These are phyloP conservation scores for Kwoniella europaea DNA, from an alignment of 768 basidiomycete genomes.

Conservation along the genomic window DNA sequence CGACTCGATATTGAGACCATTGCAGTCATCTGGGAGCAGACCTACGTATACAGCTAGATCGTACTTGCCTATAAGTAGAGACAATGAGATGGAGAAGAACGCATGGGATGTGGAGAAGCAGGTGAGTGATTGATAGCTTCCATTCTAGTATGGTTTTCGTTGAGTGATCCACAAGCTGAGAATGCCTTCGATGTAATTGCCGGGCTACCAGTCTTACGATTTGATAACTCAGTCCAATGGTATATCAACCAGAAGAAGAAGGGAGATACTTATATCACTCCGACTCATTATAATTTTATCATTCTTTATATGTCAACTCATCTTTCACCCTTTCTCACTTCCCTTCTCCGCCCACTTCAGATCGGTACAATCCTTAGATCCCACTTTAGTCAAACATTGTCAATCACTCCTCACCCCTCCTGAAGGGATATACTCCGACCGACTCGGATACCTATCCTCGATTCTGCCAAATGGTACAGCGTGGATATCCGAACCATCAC, in stretches of 20 bases:
- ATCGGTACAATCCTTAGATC: slow-evolving; percentile 10
- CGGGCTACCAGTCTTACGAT: background rate
- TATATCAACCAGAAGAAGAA: background rate
- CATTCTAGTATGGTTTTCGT: too few relatives aligned
- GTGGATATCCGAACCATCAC: slow-evolving; percentile 79
- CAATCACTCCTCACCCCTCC: slow-evolving; percentile 22
- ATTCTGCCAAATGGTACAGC: slow-evolving; percentile 1
- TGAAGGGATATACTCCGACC: slow-evolving; percentile 17
- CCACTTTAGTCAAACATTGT: slow-evolving; percentile 25
- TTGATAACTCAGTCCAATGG: too few relatives aligned
- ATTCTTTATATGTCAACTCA: background rate
- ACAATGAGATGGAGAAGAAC: too few relatives aligned
- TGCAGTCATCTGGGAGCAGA: background rate
- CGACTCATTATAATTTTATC: slow-evolving; percentile 1
- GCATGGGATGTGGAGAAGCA: background rate
- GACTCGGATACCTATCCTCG: slow-evolving; percentile 23
- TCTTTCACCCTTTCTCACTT: slow-evolving; percentile 1
- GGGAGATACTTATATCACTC: background rate
- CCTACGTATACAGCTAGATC: background rate
- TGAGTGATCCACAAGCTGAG: too few relatives aligned
- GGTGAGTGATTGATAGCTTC: background rate
- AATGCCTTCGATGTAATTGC: too few relatives aligned
- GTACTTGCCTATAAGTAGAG: too few relatives aligned
- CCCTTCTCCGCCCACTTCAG: background rate
- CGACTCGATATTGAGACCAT: background rate